Evolutionary conservation across 2,329 filamentous ascomycete species (phyloP).

Genomic region (Fusarium pseudocircinatum): DNA sequence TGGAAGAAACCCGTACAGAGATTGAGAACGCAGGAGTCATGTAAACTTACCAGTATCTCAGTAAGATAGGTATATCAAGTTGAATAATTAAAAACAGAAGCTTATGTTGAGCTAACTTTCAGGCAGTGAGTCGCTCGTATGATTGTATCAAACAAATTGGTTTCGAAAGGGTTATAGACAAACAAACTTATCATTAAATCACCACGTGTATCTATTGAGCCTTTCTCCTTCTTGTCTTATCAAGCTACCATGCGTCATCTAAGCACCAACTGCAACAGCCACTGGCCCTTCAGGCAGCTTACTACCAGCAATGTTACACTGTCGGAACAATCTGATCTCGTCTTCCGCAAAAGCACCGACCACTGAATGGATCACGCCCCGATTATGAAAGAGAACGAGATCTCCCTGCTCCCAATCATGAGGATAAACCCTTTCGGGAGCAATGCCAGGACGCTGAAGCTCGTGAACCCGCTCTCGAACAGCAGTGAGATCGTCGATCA

Average conservation of each 20-base stretch:
- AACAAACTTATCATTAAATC: neutral
- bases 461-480: slow-evolving; percentile 75
- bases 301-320: slow-evolving; percentile 81
- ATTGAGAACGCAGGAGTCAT: neutral
- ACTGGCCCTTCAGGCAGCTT: slow-evolving; percentile 62
- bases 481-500: slow-evolving; percentile 73
- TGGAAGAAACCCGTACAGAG: accelerated
- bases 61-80: neutral
- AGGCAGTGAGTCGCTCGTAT: neutral
- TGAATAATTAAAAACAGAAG: neutral
- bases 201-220: neutral
- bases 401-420: slow-evolving; percentile 84
- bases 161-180: neutral
- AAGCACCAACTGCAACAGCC: neutral
- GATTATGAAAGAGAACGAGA: slow-evolving; percentile 81
- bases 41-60: neutral
- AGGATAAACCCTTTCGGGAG: slow-evolving; percentile 73
- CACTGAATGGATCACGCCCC: slow-evolving; percentile 78
- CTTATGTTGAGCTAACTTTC: neutral
- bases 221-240: neutral
- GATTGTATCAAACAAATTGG: accelerated
- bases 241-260: neutral
- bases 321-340: slow-evolving; percentile 79
- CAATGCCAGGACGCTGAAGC: slow-evolving; percentile 77
- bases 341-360: slow-evolving; percentile 77